phyloP scores from a whole-genome alignment of 371 early-diverging fungal species.

The Rhizopus stolonifer region DNA sequence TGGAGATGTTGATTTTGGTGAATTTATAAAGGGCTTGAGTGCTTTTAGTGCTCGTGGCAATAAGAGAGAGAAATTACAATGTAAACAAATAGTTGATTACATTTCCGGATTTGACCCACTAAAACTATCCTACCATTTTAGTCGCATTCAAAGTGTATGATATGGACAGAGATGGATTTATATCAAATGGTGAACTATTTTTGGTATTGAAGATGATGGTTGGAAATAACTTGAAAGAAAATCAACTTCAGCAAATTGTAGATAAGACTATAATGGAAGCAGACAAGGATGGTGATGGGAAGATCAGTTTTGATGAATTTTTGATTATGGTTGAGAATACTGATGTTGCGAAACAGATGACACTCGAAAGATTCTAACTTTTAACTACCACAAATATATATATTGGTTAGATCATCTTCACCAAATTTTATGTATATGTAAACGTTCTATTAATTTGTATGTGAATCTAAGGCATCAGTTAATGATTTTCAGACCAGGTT shows the following conservation, averaged over 20 bases:
- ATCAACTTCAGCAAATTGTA: constrained; percentile 97
- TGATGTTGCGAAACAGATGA: constrained; percentile 94
- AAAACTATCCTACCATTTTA: constrained; percentile 28
- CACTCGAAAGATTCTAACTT: constrained; percentile 70
- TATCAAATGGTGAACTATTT: constrained; percentile 97
- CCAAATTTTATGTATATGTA: too few species aligned
- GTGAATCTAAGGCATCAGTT: too few species aligned
- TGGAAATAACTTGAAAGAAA: constrained; percentile 91
- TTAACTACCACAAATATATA: neutral
- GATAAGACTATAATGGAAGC: constrained; percentile 99
- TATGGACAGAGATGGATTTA: constrained; percentile 96
- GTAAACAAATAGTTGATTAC: constrained; percentile 49
- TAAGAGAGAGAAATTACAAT: constrained; percentile 89
- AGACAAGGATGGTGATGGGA: constrained; percentile 92
- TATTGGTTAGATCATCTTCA: too few species aligned
- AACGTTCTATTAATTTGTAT: too few species aligned
- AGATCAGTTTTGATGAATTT: constrained; percentile 96
- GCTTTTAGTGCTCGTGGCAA: constrained; percentile 93
- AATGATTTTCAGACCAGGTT: too few species aligned
- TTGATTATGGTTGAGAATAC: constrained; percentile 88
- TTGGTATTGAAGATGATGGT: constrained; percentile 98
- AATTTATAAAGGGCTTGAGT: constrained; percentile 92
- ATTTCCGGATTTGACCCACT: neutral
- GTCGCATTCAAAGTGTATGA: constrained; percentile 99
- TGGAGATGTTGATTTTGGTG: constrained; percentile 97